A percentile compares a stretch with the other conserved stretches of the same genome.
These are phyloP conservation scores for Mycotypha africana DNA, from an alignment of 371 early-diverging fungal genomes.

Conservation along the genomic window DNA sequence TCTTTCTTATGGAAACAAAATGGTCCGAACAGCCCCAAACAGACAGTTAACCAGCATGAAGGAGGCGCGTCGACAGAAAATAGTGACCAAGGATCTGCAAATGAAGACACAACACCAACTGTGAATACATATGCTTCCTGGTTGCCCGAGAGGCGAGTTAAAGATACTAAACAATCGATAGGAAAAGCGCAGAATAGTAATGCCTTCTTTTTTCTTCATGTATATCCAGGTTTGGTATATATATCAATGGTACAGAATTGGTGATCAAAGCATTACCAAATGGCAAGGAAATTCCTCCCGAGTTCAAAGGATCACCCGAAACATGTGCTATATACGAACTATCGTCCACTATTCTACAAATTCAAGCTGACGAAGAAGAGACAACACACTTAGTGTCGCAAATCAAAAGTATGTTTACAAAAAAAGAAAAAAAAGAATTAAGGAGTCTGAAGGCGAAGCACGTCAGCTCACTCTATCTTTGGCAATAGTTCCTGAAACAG, in stretches of 20 bases:
- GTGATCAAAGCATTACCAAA: slow-evolving; percentile 35
- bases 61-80: slow-evolving; percentile 7
- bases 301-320: slow-evolving; percentile 31
- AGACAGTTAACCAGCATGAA: background rate
- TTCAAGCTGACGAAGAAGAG: slow-evolving; percentile 55
- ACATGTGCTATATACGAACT: slow-evolving; percentile 54
- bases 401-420: slow-evolving; percentile 46
- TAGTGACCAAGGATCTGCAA: slow-evolving; percentile 11
- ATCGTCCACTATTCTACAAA: slow-evolving; percentile 62
- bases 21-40: slow-evolving; percentile 31
- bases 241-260: slow-evolving; percentile 40
- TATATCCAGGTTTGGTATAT: slow-evolving; percentile 41
- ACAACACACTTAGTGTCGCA: slow-evolving; percentile 74
- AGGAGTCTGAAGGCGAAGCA: too few species aligned
- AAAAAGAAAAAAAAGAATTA: slow-evolving; percentile 1
- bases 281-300: slow-evolving; percentile 39
- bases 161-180: slow-evolving; percentile 3
- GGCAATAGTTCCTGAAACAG: slow-evolving; percentile 26
- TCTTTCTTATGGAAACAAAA: slow-evolving; percentile 46
- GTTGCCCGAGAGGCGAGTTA: slow-evolving; percentile 51
- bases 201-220: background rate
- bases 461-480: too few species aligned
- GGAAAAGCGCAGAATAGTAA: background rate
- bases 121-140: slow-evolving; percentile 25
- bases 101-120: slow-evolving; percentile 11